phyloP scores from a whole-genome alignment of 306 rosid species.

The Fagus crenata region DNA sequence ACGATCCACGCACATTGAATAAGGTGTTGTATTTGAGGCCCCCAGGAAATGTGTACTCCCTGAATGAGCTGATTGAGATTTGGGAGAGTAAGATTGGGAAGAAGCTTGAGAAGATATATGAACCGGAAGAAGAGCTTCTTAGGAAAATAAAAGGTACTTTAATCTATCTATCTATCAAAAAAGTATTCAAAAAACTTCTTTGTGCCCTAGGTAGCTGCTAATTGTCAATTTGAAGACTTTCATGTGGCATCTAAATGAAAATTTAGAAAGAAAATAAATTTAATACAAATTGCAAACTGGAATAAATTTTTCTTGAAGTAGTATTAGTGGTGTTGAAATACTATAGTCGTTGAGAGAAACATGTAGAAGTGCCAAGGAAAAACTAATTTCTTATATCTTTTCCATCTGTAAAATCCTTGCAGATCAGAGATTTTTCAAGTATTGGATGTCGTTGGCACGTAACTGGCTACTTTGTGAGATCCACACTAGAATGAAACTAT shows the following conservation, averaged over 20 bases:
- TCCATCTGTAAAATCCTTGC: neutral
- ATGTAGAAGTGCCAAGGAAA: neutral
- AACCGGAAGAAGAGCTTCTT: slow-evolving; percentile 63
- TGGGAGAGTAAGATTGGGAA: slow-evolving; percentile 80
- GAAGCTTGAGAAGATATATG: slow-evolving; percentile 56
- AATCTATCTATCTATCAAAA: neutral
- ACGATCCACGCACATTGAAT: slow-evolving; percentile 66
- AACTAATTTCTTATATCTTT: neutral
- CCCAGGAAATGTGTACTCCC: slow-evolving; percentile 59
- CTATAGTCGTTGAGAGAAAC: neutral
- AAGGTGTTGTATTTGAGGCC: slow-evolving; percentile 75
- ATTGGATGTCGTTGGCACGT: neutral
- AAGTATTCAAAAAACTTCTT: neutral
- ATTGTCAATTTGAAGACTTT: slow-evolving; percentile 5
- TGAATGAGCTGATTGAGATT: slow-evolving; percentile 61
- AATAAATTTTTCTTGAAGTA: neutral
- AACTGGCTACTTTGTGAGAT: slow-evolving; percentile 2
- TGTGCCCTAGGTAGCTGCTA: slow-evolving; percentile 8
- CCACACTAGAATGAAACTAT: neutral
- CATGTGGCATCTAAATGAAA: slow-evolving; percentile 1
- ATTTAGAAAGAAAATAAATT: no score
- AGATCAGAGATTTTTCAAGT: neutral
- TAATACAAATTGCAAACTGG: no score
- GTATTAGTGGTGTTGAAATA: neutral
- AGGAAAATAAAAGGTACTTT: slow-evolving; percentile 58